A percentile compares a stretch with the other conserved stretches of the same genome.
Evolutionary conservation across 1,284 basidiomycete genomes (phyloP).

Genomic region (Leccinum variabile): DNA sequence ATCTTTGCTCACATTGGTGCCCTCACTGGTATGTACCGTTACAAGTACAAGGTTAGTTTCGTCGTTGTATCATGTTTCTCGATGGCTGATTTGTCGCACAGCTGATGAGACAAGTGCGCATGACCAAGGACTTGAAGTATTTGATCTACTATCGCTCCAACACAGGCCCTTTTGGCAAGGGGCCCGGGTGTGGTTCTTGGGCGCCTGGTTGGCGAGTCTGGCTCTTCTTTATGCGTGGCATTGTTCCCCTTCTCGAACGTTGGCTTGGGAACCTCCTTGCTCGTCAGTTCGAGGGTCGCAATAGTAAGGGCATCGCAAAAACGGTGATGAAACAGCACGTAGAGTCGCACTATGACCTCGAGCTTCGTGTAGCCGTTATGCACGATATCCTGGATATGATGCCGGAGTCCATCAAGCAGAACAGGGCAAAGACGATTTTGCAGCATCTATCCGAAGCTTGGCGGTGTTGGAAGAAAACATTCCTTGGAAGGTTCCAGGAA

Average conservation of each 20-base stretch:
- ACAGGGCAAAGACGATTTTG: constrained; percentile 98
- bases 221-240: constrained; percentile 99
- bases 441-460: constrained; percentile 98
- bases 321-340: constrained; percentile 99
- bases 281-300: constrained; percentile 96
- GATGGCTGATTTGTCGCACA: neutral
- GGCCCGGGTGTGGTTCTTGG: constrained; percentile 99
- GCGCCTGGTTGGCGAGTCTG: constrained; percentile 99
- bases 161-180: constrained; percentile 98
- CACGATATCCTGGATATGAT: constrained; percentile 99
- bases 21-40: constrained; percentile 97
- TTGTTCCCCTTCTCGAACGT: constrained; percentile 94
- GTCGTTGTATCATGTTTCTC: constrained; percentile 1
- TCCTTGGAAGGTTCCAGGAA: too few species aligned
- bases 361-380: constrained; percentile 98
- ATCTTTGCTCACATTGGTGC: constrained; percentile 98
- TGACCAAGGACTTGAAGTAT: constrained; percentile 99
- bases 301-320: constrained; percentile 93
- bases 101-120: constrained; percentile 99
- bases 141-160: constrained; percentile 94
- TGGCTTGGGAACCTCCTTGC: constrained; percentile 96
- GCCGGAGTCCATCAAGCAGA: constrained; percentile 98
- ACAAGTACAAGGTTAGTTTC: constrained; percentile 88
- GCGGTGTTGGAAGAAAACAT: constrained; percentile 89
- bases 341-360: constrained; percentile 97